A percentile compares a stretch with the other conserved stretches of the same genome.
phyloP scores from a whole-genome alignment of 1,284 basidiomycete species.

The Leccinum angustisporum region DNA sequence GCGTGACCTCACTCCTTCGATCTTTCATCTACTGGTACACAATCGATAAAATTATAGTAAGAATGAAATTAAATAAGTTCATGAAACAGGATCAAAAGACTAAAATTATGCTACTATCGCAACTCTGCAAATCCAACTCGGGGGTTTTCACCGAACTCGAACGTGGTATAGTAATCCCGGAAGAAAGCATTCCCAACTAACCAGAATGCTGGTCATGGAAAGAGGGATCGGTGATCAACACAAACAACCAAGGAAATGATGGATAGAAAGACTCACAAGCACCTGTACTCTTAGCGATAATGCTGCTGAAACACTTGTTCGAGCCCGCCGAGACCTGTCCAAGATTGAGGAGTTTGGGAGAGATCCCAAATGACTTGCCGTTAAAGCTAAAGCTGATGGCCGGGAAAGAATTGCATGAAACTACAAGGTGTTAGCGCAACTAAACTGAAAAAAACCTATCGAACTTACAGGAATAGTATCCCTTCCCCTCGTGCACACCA shows the following conservation, averaged over 20 bases:
- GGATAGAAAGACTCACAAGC: not conserved
- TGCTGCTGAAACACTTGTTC: not conserved
- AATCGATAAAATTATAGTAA: too few relatives aligned
- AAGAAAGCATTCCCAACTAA: not conserved
- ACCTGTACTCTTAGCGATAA: not conserved
- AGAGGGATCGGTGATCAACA: not conserved
- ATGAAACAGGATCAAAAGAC: not conserved
- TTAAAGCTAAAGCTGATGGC: not conserved
- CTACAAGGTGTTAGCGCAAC: not conserved
- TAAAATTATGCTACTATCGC: not conserved
- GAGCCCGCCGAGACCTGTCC: not conserved
- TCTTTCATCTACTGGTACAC: too few relatives aligned
- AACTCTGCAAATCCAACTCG: not conserved
- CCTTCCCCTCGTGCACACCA: not conserved
- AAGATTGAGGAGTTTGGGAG: not conserved
- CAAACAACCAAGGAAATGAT: not conserved
- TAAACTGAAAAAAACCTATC: not conserved
- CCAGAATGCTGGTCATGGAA: not conserved
- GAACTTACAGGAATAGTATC: not conserved
- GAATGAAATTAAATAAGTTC: too few relatives aligned
- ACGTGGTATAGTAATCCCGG: not conserved
- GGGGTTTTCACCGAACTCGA: not conserved
- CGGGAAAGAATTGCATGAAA: not conserved
- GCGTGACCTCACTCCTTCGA: too few relatives aligned
- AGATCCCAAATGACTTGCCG: not conserved